Conservation (phyloP, 768 basidiomycete species). For the Kwoniella dejecticola region DNA sequence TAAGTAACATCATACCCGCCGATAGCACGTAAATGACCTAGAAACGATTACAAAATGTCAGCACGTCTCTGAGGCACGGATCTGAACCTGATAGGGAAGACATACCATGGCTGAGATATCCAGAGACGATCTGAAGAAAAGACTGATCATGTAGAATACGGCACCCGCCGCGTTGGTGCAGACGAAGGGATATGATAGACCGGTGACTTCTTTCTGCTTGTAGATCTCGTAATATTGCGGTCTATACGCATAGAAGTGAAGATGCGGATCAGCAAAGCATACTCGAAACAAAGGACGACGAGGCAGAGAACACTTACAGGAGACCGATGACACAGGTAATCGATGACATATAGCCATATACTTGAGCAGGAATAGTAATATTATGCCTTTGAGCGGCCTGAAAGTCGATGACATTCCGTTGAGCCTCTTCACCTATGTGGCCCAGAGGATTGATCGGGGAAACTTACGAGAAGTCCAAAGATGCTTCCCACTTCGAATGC, state of each 20-base stretch:
- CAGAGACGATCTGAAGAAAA: slow-evolving; percentile 66
- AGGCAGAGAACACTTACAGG: slow-evolving; percentile 55
- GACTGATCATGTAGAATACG: slow-evolving; percentile 68
- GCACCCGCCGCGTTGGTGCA: slow-evolving; percentile 69
- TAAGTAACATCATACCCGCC: slow-evolving; percentile 48
- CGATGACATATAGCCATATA: slow-evolving; percentile 67
- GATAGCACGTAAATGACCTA: slow-evolving; percentile 14
- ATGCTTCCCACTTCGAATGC: slow-evolving; percentile 66
- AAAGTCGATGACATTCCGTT: background rate
- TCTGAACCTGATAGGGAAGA: slow-evolving; percentile 2
- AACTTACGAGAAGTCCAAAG: slow-evolving; percentile 63
- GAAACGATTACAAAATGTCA: background rate
- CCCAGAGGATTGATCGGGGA: too few species aligned
- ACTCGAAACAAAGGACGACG: slow-evolving; percentile 29
- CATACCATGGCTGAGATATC: slow-evolving; percentile 66
- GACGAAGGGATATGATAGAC: slow-evolving; percentile 72
- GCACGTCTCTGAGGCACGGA: background rate
- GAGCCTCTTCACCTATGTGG: too few species aligned
- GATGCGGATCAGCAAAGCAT: background rate
- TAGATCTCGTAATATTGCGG: slow-evolving; percentile 80
- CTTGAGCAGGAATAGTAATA: slow-evolving; percentile 56
- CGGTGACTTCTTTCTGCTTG: slow-evolving; percentile 60
- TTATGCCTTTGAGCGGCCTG: slow-evolving; percentile 58
- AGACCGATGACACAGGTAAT: slow-evolving; percentile 63
- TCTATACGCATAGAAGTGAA: slow-evolving; percentile 3